Evolutionary conservation across 1,284 basidiomycete species (phyloP), one percentile per base, ranked within the genome.

Genomic region (Puccinia horiana): DNA sequence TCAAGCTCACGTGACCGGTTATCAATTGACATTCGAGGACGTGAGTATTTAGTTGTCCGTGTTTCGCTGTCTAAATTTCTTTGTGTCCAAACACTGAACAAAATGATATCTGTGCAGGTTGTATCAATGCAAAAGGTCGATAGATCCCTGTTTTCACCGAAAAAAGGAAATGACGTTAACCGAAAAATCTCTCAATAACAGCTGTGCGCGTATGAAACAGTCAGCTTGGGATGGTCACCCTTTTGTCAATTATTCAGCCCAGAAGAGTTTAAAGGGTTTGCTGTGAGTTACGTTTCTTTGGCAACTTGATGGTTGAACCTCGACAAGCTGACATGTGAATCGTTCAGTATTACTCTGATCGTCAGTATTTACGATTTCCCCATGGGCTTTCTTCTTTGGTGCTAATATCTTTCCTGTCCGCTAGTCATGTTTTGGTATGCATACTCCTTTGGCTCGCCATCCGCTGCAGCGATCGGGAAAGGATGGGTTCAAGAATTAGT

Each of bases 11-110:
- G 85, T 92, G 65, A 84, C 89, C 2, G 94, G 94, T 0, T 92
- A 92, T 82, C 88, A 91, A 12, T 86, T 96, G 58, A 89, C 89
- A 11, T 89, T 92, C 58, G 90, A 92, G 84, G 94, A 96, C 85
- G 88, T 93, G 1, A 84, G 87, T 85, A 80, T 85, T 83, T 84
- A 82, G 9, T 73, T 85, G 85, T 76, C 72, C 83, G 81, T 9
- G 32, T 58, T 29, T 76, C 18, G 12, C 20, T 23, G 75, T 84
- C 85, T 76, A 67, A 44, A 37, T 26, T n/a, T 35, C 37, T 72
- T 29, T 12, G 0, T 88, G 9, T 90, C 93, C 4, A 23, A 42
- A 0, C 18, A 40, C 67, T 93, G 85, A 79, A 29, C 76, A 83
- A 32, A 49, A 29, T 42, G 1, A 1, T 56, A 32, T 73, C 67